Evolutionary conservation across 129 eudicot species (phyloP).

Genomic region (Helichrysum umbraculigerum): DNA sequence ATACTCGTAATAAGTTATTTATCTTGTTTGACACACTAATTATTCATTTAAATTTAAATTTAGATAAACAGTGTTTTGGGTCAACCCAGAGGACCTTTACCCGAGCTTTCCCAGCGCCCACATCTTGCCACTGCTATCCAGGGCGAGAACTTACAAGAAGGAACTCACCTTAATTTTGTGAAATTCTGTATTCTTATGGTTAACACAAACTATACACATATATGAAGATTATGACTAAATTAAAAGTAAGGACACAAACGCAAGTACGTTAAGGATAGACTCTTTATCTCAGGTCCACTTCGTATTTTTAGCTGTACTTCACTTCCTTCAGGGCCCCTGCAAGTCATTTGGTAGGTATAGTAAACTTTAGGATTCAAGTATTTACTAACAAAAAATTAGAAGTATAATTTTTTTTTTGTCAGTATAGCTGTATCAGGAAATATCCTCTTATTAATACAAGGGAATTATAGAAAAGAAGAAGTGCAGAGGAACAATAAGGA

Average conservation of each 20-base stretch:
- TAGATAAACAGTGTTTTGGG: background rate
- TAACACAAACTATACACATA: background rate
- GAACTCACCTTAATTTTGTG: background rate
- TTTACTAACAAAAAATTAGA: background rate
- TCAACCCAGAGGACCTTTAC: background rate
- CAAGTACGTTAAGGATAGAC: slow-evolving; percentile 57
- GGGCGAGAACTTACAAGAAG: background rate
- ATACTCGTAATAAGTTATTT: background rate
- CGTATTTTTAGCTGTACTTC: slow-evolving; percentile 62
- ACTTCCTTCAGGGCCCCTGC: slow-evolving; percentile 96
- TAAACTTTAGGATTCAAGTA: slow-evolving; percentile 25
- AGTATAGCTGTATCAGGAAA: background rate
- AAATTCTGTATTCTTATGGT: slow-evolving; percentile 2
- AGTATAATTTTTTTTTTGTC: slow-evolving; percentile 9
- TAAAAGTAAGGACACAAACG: slow-evolving; percentile 19
- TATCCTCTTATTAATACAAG: background rate
- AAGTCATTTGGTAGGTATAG: slow-evolving; percentile 24
- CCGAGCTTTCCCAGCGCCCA: background rate
- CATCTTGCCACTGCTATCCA: slow-evolving; percentile 1
- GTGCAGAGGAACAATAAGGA: background rate
- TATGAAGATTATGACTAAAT: slow-evolving; percentile 12
- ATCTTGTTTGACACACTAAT: background rate
- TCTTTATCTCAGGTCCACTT: slow-evolving; percentile 66
- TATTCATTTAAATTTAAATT: background rate
- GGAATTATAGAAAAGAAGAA: background rate